Base-by-base conservation (phyloP, 768 basidiomycete genomes). In the Mycena haematopus region DNA sequence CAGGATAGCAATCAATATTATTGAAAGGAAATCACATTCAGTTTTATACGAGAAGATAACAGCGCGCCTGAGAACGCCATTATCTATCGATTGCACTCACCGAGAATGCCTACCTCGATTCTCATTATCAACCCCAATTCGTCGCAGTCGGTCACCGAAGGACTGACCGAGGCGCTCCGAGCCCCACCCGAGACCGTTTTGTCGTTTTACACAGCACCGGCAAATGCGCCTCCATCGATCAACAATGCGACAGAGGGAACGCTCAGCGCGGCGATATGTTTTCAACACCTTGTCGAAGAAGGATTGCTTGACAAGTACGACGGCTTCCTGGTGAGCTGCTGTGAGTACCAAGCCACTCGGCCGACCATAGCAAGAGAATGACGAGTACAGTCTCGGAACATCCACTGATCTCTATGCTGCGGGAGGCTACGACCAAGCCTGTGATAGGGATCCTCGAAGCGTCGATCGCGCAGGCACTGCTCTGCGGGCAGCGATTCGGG, bases 71-170 rank as follows among this genome's bases (percentile, higher is more conserved):
- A 33, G 19, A 50, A 50, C 15, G 19, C 27, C 29, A 17, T n/a
- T 19, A 31, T 36, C 29, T 3, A 50, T 58, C 47, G 45, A 36
- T 36, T 58, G 15, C 56, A 31, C 24, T 44, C 36, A 36, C 19
- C 35, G 6, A 42, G 36, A 15, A 65, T 65, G 49, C 27, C 24
- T 24, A 31, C 31, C 19, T 49, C 50, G 2, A 65, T 77, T 31
- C 72, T 79, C 22, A 66, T 77, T 17, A 77, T 78, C 67, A 78
- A 78, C 67, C 77, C 77, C 46, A 78, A 78, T 60, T 77, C 76
- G 21, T 73, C 77, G 6, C 36, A 64, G 44, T 75, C 76, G 6
- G 72, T 79, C 21, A 78, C 78, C 15, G 54, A 70, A 9, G 77
- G 76, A 19, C 69, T 78, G 22, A 35, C 58, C 47, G 61, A 69